A percentile compares a stretch with the other conserved stretches of the same genome.
Evolutionary conservation across 2,329 filamentous ascomycete species (phyloP).

Genomic region (Nigrograna mackinnonii): DNA sequence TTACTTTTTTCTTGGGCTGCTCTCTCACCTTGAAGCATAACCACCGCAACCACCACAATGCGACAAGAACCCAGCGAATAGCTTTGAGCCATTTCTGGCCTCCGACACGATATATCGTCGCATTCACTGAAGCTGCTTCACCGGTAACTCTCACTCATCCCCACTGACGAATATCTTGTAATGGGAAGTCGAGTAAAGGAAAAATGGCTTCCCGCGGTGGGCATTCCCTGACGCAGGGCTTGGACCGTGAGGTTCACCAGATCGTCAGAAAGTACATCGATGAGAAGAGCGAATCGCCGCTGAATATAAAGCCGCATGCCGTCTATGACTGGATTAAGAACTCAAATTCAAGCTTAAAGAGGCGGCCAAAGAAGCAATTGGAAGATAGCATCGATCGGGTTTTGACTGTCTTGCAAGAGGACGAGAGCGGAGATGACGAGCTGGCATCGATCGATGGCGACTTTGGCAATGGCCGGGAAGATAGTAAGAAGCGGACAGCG

Average conservation of each 20-base stretch:
- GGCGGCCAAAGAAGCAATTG: constrained; percentile 78
- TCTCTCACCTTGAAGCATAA: no score
- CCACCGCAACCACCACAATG: no score
- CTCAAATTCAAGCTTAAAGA: constrained; percentile 84
- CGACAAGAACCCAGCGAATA: no score
- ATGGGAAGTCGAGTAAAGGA: no score
- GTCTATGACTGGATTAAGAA: constrained; percentile 80
- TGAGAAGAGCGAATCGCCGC: constrained; percentile 53
- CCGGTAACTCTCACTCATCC: no score
- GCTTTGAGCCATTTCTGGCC: no score
- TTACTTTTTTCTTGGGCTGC: no score
- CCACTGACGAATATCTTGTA: no score
- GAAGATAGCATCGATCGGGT: constrained; percentile 87
- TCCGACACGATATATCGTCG: no score
- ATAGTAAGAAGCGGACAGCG: constrained; percentile 18
- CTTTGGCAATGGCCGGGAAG: constrained; percentile 20
- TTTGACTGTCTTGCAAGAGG: constrained; percentile 69
- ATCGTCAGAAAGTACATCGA: constrained; percentile 78
- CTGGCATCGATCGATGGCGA: constrained; percentile 50
- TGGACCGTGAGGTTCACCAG: constrained; percentile 67
- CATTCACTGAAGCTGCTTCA: no score
- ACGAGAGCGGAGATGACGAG: constrained; percentile 61
- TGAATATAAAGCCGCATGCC: constrained; percentile 59
- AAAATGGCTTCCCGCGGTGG: constrained; percentile 35
- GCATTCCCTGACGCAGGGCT: constrained; percentile 37